These are phyloP conservation scores for Diaporthe ilicicola DNA, from an alignment of 2,329 filamentous ascomycete genomes.

Conservation along the genomic window DNA sequence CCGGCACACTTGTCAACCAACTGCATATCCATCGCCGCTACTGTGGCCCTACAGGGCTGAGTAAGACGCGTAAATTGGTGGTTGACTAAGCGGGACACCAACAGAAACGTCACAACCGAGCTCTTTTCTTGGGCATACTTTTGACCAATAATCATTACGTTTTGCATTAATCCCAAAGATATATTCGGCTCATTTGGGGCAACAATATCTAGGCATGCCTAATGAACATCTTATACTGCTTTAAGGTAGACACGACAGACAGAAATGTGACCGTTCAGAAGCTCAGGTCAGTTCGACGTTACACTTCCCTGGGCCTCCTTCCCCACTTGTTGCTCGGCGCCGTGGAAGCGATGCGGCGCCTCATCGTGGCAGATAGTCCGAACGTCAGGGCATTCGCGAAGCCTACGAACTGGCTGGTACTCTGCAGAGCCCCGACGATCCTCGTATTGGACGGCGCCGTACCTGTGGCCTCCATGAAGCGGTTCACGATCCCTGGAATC, in stretches of 20 bases:
- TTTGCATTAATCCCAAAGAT: background rate
- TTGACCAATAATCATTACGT: background rate
- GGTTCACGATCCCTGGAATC: constrained; percentile 48
- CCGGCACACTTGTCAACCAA: background rate
- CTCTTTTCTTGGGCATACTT: no score
- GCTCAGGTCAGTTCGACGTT: background rate
- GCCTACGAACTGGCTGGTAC: constrained; percentile 47
- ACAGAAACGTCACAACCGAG: background rate
- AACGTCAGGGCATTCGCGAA: constrained; percentile 49
- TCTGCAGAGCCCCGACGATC: constrained; percentile 40
- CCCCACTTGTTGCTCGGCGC: background rate
- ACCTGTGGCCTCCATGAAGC: constrained; percentile 41
- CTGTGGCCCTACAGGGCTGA: background rate
- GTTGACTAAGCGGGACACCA: background rate
- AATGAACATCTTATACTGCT: background rate
- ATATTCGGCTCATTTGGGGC: background rate
- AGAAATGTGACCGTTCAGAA: background rate
- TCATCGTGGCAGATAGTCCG: constrained; percentile 37
- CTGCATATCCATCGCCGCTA: background rate
- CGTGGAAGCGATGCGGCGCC: background rate
- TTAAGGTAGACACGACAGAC: background rate
- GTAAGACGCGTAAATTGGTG: background rate
- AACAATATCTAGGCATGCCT: background rate
- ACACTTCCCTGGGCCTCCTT: background rate
- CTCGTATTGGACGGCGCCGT: constrained; percentile 18